These are phyloP conservation scores for Odontarrhena argentea DNA, from an alignment of 345 rosid species.

Conservation along the genomic window DNA sequence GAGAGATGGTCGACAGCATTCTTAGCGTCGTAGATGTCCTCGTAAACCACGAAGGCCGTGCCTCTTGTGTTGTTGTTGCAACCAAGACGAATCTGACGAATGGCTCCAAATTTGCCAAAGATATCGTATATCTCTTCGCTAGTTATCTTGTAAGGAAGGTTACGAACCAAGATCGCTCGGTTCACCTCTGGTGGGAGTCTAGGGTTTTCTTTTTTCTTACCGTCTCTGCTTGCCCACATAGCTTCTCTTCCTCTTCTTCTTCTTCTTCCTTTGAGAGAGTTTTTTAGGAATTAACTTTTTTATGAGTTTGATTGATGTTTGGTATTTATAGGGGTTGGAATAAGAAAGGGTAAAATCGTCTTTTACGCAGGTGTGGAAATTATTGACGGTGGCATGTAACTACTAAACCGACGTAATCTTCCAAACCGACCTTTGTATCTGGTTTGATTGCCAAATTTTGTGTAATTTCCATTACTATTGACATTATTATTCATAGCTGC, in stretches of 20 bases:
- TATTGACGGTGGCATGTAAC: not conserved
- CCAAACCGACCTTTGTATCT: conserved; percentile 15
- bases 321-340: not conserved
- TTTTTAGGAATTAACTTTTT: no score
- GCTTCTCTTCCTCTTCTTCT: not conserved
- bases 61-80: conserved; percentile 75
- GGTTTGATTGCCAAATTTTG: not conserved
- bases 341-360: conserved; percentile 29
- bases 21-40: conserved; percentile 87
- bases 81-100: conserved; percentile 85
- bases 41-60: conserved; percentile 82
- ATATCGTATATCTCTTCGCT: conserved; percentile 96
- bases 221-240: conserved; percentile 62
- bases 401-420: not conserved
- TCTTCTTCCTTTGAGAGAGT: no score
- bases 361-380: not conserved
- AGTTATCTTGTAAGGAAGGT: conserved; percentile 84
- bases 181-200: conserved; percentile 88
- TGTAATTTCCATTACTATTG: not conserved
- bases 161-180: conserved; percentile 74
- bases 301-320: not conserved
- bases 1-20: conserved; percentile 88
- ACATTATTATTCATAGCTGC: not conserved
- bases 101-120: conserved; percentile 83
- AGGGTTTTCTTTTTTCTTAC: conserved; percentile 71